Conservation (phyloP, 352 stramenopile species). For the Pythium diclinum region DNA sequence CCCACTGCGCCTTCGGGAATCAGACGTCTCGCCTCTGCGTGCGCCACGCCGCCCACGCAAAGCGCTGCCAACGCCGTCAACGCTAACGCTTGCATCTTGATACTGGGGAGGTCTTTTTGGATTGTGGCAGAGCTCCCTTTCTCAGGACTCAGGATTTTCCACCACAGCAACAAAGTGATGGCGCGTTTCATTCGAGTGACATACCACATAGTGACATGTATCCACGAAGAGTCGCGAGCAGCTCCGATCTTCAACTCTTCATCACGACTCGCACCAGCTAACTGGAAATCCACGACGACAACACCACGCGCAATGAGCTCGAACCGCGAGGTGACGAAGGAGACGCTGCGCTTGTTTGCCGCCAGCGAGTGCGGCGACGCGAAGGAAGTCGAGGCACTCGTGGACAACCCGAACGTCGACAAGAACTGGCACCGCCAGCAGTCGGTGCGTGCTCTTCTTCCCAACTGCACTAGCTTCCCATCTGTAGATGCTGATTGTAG, state of each 20-base stretch:
- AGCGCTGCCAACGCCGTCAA: background rate
- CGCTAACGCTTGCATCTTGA: background rate
- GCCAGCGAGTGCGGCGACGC: slow-evolving; percentile 54
- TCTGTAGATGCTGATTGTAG: background rate
- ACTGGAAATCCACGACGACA: background rate
- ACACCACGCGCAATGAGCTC: slow-evolving; percentile 42
- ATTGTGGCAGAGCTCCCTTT: background rate
- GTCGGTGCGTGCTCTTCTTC: slow-evolving; percentile 32
- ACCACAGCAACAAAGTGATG: slow-evolving; percentile 3
- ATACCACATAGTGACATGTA: slow-evolving; percentile 19
- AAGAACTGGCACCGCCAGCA: slow-evolving; percentile 75
- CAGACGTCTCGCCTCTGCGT: slow-evolving; percentile 5
- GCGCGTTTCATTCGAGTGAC: background rate
- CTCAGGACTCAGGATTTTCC: background rate
- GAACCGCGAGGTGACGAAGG: slow-evolving; percentile 53
- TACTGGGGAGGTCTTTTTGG: background rate
- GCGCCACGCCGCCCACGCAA: background rate
- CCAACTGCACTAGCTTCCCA: background rate
- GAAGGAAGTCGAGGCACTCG: slow-evolving; percentile 40
- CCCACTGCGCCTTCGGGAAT: background rate
- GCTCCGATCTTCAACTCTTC: slow-evolving; percentile 4
- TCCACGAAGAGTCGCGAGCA: slow-evolving; percentile 8
- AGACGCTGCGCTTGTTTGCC: slow-evolving; percentile 58
- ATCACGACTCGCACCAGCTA: background rate
- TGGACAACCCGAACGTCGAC: slow-evolving; percentile 43